Evolutionary conservation across 2,329 filamentous ascomycete species (phyloP), one percentile per base, ranked within the genome.

Genomic region (Calycina herbarum): DNA sequence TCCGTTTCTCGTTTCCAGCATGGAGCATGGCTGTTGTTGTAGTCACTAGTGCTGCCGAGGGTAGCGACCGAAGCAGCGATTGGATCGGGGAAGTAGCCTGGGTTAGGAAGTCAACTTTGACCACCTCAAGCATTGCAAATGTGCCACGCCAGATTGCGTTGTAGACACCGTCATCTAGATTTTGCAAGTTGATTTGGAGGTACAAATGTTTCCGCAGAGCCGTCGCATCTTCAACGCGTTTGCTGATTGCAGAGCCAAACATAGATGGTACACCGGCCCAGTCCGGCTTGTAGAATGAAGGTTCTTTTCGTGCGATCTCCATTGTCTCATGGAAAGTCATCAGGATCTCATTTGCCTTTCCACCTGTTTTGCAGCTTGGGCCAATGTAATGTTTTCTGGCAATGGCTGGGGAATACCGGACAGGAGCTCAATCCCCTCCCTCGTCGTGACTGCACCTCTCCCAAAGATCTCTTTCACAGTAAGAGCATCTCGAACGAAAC

Each of bases 1-100:
- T 65, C 3, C 65, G 65, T 48, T 27, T 65, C 60, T 67, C 63
- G 15, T 63, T 64, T 17, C 60, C 65, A 20, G 59, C 38, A 38
- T 67, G 51, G 27, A 69, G 63, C 65, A 69, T 67, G 8, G 67
- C 60, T 31, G 65, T 62, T 27, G 61, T 51, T 57, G 61, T 64
- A 24, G 48, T 48, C 15, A 61, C 59, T 33, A 67, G 65, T 35
- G 65, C 20, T 59, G 65, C 56, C 31, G 67, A 64, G 31, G 63
- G 56, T 20, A 69, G 63, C 8, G 38, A 51, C 5, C 27, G 7
- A 15, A 66, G 45, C 45, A 68, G 58, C 2, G 2, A 2, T 35
- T 48, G 11, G 40, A 67, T 64, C 15, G 60, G 51, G 27, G 27
- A 31, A 61, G 45, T 59, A n/a, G 59, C 40, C 38, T 63, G 6